phyloP scores from a whole-genome alignment of 2,329 filamentous ascomycete species.

The Fusarium concolor region DNA sequence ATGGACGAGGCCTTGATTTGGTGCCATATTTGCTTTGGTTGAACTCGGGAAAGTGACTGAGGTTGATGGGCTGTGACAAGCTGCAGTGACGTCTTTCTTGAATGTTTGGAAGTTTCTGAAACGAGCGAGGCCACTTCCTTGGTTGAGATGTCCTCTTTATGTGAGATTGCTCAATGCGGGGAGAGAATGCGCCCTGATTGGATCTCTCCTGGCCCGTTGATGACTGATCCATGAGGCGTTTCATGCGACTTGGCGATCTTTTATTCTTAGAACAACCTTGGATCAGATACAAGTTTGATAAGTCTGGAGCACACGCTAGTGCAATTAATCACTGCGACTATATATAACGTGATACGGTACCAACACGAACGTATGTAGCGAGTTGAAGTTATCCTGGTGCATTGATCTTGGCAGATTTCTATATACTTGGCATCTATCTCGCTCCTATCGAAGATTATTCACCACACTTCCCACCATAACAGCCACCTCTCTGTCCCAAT shows the following conservation, averaged over 20 bases:
- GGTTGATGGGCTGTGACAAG: neutral
- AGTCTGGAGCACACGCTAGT: neutral
- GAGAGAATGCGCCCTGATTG: slow-evolving; percentile 37
- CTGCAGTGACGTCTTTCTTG: neutral
- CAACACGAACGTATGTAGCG: neutral
- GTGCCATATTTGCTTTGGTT: slow-evolving; percentile 62
- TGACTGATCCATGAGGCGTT: slow-evolving; percentile 34
- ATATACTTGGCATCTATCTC: neutral
- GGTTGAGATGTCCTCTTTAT: slow-evolving; percentile 5
- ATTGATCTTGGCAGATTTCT: neutral
- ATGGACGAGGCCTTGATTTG: slow-evolving; percentile 71
- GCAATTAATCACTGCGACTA: neutral
- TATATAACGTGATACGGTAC: neutral
- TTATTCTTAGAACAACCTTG: slow-evolving; percentile 16
- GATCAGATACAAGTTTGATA: slow-evolving; percentile 6
- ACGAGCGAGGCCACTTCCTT: neutral
- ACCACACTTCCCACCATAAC: slow-evolving; percentile 93
- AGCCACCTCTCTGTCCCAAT: slow-evolving; percentile 91
- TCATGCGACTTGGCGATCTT: slow-evolving; percentile 10
- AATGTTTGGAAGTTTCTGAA: slow-evolving; percentile 16
- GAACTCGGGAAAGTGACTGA: neutral
- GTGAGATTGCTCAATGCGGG: slow-evolving; percentile 39
- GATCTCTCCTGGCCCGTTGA: slow-evolving; percentile 20
- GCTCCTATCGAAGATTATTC: slow-evolving; percentile 59
- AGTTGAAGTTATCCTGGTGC: neutral